phyloP scores from a whole-genome alignment of 2,329 filamentous ascomycete species.

The Ceratocystis alfenasii region DNA sequence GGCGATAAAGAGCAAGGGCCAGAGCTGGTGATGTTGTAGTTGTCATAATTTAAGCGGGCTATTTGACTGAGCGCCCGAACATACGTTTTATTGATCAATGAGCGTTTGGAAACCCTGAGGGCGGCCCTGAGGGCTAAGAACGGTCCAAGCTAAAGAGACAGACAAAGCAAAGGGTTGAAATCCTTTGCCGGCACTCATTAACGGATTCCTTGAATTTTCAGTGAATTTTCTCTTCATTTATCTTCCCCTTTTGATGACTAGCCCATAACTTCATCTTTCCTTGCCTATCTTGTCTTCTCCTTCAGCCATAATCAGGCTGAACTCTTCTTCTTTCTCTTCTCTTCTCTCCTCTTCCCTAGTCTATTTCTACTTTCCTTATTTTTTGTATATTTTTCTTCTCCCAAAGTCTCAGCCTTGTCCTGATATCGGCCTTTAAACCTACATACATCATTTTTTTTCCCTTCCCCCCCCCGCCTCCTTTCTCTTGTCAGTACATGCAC shows the following conservation, averaged over 20 bases:
- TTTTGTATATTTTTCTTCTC: not conserved
- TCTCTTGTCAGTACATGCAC: not conserved
- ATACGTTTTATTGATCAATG: too few relatives aligned
- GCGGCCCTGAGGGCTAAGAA: not conserved
- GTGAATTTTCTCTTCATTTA: not conserved
- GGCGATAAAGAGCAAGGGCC: not conserved
- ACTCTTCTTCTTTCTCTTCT: not conserved
- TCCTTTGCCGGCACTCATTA: slow-evolving; percentile 2
- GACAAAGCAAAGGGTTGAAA: not conserved
- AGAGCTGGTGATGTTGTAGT: too few relatives aligned
- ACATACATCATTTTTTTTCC: not conserved
- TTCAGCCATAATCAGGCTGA: not conserved
- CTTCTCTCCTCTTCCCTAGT: not conserved
- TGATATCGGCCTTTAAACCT: too few relatives aligned
- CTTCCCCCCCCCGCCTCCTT: not conserved
- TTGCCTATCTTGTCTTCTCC: not conserved
- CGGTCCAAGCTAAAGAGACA: not conserved
- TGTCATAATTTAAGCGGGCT: too few relatives aligned
- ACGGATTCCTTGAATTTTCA: not conserved
- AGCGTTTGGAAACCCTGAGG: not conserved
- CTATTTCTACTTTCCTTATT: not conserved
- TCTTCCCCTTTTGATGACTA: not conserved
- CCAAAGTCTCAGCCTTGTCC: too few relatives aligned
- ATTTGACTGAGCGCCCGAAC: too few relatives aligned
- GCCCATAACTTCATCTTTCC: not conserved